These are phyloP conservation scores for Aurantiochytrium sp. DNA, from an alignment of 108 stramenopile genomes.

Conservation along the genomic window DNA sequence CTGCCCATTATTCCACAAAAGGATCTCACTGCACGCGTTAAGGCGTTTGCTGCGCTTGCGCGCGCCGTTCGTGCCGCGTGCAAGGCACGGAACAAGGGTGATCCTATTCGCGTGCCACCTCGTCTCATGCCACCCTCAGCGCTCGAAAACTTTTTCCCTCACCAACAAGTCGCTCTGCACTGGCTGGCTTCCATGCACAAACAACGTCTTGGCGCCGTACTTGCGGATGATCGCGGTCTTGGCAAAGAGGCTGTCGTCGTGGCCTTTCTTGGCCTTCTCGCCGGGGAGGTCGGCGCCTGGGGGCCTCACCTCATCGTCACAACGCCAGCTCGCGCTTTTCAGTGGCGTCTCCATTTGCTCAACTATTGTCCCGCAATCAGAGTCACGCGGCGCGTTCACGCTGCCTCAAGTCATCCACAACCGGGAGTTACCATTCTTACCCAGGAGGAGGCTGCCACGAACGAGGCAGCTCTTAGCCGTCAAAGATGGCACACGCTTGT, in stretches of 20 bases:
- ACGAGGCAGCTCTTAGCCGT: neutral
- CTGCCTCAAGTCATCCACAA: neutral
- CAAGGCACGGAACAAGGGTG: neutral
- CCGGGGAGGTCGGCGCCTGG: neutral
- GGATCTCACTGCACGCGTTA: neutral
- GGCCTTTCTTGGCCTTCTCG: neutral
- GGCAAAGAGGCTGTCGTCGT: neutral
- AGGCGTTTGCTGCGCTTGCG: neutral
- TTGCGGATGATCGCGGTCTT: neutral
- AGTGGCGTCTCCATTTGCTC: neutral
- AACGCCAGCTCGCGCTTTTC: neutral
- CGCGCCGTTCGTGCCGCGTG: neutral
- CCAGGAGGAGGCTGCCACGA: neutral
- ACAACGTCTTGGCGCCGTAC: neutral
- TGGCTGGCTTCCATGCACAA: neutral
- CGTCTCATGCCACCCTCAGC: neutral
- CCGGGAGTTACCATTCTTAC: neutral
- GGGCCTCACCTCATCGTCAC: slow-evolving; percentile 4
- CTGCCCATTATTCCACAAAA: neutral
- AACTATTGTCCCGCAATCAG: neutral
- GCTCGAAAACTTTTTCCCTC: neutral
- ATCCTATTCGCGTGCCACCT: neutral
- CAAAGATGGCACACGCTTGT: neutral
- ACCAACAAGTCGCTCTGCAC: neutral
- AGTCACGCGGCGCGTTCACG: neutral